Evolutionary conservation across 495 filamentous ascomycete genomes (phyloP).

Genomic region (Jackrogersella multiformis): DNA sequence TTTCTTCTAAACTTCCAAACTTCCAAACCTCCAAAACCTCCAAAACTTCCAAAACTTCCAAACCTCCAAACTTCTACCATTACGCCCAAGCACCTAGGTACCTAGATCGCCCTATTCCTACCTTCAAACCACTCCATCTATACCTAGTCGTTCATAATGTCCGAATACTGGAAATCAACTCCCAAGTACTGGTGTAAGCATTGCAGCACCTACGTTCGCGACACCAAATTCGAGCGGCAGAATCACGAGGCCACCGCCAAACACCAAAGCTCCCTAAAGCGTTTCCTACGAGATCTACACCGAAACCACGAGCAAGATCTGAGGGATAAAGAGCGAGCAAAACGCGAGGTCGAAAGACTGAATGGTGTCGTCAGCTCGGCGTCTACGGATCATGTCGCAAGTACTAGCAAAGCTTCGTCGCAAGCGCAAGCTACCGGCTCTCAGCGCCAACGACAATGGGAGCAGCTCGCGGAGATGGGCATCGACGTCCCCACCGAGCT

Average conservation of each 20-base stretch:
- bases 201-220: conserved; percentile 88
- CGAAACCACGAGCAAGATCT: conserved; percentile 78
- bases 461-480: conserved; percentile 87
- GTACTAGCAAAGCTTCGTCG: conserved; percentile 22
- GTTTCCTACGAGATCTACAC: conserved; percentile 88
- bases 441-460: conserved; percentile 84
- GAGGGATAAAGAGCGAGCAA: conserved; percentile 81
- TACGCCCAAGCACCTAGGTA: neutral
- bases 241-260: conserved; percentile 91
- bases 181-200: conserved; percentile 98
- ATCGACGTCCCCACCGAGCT: conserved; percentile 84
- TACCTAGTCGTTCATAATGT: conserved; percentile 64
- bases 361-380: conserved; percentile 74
- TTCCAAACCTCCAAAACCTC: no score
- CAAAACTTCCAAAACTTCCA: no score
- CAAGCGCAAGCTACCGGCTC: conserved; percentile 59
- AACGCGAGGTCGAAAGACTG: conserved; percentile 84
- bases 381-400: conserved; percentile 30
- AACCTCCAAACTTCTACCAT: no score
- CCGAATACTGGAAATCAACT: conserved; percentile 99
- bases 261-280: conserved; percentile 89
- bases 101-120: neutral
- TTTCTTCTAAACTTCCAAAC: no score
- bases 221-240: conserved; percentile 86
- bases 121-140: neutral